Conservation (phyloP, 2,329 filamentous ascomycete species). For the Hypocreales sp. region DNA sequence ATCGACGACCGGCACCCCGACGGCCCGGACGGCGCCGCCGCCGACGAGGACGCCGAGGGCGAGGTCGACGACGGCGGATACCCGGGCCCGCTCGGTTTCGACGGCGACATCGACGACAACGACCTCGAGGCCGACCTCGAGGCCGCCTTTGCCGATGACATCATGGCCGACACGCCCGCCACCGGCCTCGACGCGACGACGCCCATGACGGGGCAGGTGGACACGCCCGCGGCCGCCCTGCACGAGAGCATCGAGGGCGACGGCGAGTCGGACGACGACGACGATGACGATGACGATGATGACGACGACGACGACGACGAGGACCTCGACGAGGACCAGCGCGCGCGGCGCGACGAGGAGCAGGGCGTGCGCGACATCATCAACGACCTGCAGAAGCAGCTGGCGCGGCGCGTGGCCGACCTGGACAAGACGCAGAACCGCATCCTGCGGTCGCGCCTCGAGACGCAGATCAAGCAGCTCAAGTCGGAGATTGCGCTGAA, state of each 20-base stretch:
- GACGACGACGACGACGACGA: constrained; percentile 29
- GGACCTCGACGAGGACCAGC: constrained; percentile 37
- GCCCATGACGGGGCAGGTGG: constrained; percentile 26
- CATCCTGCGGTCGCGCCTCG: constrained; percentile 33
- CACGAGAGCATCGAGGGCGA: constrained; percentile 29
- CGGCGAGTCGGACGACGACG: constrained; percentile 25
- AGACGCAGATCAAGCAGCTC: constrained; percentile 31
- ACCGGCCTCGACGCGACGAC: constrained; percentile 27
- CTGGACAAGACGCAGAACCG: constrained; percentile 26
- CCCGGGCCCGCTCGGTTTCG: constrained; percentile 14
- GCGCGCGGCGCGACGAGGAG: constrained; percentile 31
- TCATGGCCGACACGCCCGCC: constrained; percentile 23
- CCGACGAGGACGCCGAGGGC: constrained; percentile 35
- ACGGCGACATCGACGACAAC: constrained; percentile 27
- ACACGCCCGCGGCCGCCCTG: constrained; percentile 25
- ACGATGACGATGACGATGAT: constrained; percentile 27
- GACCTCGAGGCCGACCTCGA: constrained; percentile 41
- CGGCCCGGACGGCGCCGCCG: constrained; percentile 24
- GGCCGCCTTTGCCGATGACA: constrained; percentile 30
- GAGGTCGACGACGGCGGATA: constrained; percentile 29
- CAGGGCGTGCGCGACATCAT: constrained; percentile 41
- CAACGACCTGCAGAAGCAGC: constrained; percentile 33
- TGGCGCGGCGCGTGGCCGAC: constrained; percentile 27
- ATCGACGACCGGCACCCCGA: constrained; percentile 32
- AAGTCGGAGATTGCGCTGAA: constrained; percentile 28